A percentile compares a stretch with the other conserved stretches of the same genome.
phyloP scores from a whole-genome alignment of 2,329 filamentous ascomycete species.

The Lecanosticta acicola region DNA sequence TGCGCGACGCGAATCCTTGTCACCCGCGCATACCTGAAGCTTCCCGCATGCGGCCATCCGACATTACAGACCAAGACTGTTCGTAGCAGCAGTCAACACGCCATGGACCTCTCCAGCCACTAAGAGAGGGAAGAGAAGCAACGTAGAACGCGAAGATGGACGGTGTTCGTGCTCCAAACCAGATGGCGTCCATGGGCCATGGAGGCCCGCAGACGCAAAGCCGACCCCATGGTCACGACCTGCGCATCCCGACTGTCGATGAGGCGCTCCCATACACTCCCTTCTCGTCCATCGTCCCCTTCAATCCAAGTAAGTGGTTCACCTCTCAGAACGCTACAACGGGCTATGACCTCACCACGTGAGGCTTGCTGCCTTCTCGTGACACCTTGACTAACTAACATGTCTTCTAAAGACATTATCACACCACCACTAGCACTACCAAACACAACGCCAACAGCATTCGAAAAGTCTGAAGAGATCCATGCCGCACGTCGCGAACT shows the following conservation, averaged over 20 bases:
- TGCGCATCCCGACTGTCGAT: conserved; percentile 50
- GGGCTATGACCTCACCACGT: conserved; percentile 2
- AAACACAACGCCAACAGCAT: conserved; percentile 35
- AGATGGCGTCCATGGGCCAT: conserved; percentile 12
- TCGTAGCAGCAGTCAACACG: neutral
- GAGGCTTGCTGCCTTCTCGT: neutral
- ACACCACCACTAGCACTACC: conserved; percentile 41
- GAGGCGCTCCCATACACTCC: conserved; percentile 79
- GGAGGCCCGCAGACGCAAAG: conserved; percentile 8
- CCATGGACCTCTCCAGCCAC: neutral
- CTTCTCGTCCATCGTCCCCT: conserved; percentile 72
- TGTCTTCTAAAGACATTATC: conserved; percentile 37
- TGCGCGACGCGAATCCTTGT: conserved; percentile 3
- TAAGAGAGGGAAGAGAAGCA: neutral
- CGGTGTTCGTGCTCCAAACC: neutral
- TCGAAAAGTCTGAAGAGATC: conserved; percentile 22
- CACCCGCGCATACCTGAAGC: conserved; percentile 2
- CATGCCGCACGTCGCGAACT: conserved; percentile 42
- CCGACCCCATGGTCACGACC: conserved; percentile 8
- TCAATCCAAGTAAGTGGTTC: conserved; percentile 59
- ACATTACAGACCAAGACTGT: conserved; percentile 2
- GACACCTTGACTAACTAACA: conserved; percentile 4
- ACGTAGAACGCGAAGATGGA: neutral
- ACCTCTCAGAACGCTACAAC: conserved; percentile 4
- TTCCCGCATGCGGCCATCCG: conserved; percentile 8